These are phyloP conservation scores for Fusarium palustre DNA, from an alignment of 2,329 filamentous ascomycete genomes.

Conservation along the genomic window DNA sequence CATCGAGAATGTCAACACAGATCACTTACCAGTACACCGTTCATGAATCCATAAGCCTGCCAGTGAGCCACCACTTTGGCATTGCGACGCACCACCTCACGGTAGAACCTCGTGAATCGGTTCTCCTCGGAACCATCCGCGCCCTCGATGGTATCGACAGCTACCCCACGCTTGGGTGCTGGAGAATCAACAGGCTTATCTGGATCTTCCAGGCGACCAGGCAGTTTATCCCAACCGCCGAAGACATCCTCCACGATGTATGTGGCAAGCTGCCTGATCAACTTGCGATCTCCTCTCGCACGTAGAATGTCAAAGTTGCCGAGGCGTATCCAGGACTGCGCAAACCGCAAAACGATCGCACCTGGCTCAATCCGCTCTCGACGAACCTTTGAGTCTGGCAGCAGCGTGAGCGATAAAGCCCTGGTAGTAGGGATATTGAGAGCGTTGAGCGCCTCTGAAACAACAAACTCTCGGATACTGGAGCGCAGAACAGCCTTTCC, in stretches of 20 bases:
- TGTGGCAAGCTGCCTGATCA: slow-evolving; percentile 79
- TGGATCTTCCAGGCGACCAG: slow-evolving; percentile 67
- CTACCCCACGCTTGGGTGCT: slow-evolving; percentile 63
- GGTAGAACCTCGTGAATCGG: slow-evolving; percentile 86
- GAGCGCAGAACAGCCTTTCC: slow-evolving; percentile 93
- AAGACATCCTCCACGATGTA: slow-evolving; percentile 92
- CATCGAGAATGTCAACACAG: not conserved
- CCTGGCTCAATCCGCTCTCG: slow-evolving; percentile 88
- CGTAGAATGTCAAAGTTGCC: slow-evolving; percentile 97
- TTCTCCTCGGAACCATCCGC: slow-evolving; percentile 79
- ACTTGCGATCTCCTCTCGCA: slow-evolving; percentile 79
- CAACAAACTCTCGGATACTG: slow-evolving; percentile 93
- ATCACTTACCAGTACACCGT: slow-evolving; percentile 77
- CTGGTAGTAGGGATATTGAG: slow-evolving; percentile 87
- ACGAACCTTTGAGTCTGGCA: slow-evolving; percentile 77
- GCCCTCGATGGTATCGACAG: slow-evolving; percentile 72
- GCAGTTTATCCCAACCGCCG: slow-evolving; percentile 86
- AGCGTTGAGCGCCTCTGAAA: slow-evolving; percentile 88
- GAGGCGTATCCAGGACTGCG: slow-evolving; percentile 89
- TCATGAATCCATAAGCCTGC: slow-evolving; percentile 99
- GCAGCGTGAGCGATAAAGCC: slow-evolving; percentile 82
- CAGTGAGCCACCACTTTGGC: slow-evolving; percentile 89
- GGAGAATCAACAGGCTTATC: slow-evolving; percentile 59
- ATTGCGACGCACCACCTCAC: slow-evolving; percentile 87
- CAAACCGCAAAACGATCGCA: slow-evolving; percentile 92